Conservation (phyloP, 75 land plant genomes). For the Cunninghamia lanceolata region DNA sequence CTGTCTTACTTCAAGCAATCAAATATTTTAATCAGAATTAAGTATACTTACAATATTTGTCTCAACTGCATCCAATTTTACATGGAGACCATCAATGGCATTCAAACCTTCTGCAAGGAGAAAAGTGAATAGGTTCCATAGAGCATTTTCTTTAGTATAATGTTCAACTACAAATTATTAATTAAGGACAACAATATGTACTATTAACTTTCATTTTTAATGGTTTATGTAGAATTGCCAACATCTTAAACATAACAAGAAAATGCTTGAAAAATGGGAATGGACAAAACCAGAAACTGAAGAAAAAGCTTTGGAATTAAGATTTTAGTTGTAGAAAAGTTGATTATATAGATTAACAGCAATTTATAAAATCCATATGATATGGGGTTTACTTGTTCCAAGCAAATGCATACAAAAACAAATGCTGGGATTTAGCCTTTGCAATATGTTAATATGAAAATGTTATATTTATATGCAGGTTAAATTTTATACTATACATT, state of each 20-base stretch:
- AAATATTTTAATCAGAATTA: neutral
- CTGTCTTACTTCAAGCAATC: neutral
- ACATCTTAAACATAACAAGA: neutral
- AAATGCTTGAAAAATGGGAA: neutral
- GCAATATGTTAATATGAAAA: no score
- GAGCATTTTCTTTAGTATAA: neutral
- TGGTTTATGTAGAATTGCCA: neutral
- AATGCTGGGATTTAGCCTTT: no score
- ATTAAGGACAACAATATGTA: neutral
- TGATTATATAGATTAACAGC: neutral
- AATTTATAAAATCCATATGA: neutral
- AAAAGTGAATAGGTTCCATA: neutral
- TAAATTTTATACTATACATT: neutral
- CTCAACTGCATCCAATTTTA: slow-evolving; percentile 61
- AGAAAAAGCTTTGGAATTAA: neutral
- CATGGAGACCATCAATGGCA: slow-evolving; percentile 59
- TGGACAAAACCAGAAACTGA: neutral
- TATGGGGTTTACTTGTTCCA: neutral
- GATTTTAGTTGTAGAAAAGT: neutral
- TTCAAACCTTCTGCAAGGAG: slow-evolving; percentile 68
- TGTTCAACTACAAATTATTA: neutral
- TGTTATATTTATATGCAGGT: neutral
- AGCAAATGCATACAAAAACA: neutral
- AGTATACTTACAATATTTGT: slow-evolving; percentile 80
- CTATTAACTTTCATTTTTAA: neutral